Conservation (phyloP, 257 asterid genomes). For the Parsonsia alboflavescens region DNA sequence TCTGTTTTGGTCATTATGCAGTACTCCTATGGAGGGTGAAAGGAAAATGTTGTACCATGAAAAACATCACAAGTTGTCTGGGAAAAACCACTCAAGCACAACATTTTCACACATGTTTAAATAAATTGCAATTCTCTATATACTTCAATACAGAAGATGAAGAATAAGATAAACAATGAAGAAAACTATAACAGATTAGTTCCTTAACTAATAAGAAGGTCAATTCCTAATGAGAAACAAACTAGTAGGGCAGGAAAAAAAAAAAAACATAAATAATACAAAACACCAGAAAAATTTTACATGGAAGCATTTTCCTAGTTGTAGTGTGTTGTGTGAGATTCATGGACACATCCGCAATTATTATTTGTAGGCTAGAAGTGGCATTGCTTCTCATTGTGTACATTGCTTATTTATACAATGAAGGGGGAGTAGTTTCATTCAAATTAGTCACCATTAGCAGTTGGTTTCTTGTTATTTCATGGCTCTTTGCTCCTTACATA, state of each 20-base stretch:
- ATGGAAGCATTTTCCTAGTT: too few relatives aligned
- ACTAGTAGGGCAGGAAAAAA: too few relatives aligned
- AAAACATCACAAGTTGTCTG: not conserved
- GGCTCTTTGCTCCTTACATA: conserved; percentile 96
- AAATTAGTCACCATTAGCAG: conserved; percentile 77
- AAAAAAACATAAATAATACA: too few relatives aligned
- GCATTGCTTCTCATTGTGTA: conserved; percentile 83
- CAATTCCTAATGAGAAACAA: too few relatives aligned
- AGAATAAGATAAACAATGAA: too few relatives aligned
- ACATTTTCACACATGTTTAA: not conserved
- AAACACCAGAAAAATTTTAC: too few relatives aligned
- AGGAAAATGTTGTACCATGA: not conserved
- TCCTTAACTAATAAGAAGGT: too few relatives aligned
- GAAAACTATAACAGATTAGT: too few relatives aligned
- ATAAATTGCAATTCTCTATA: too few relatives aligned
- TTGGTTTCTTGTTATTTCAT: conserved; percentile 95
- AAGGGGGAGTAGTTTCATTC: conserved; percentile 65
- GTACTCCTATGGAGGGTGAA: not conserved
- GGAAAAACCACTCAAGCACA: too few relatives aligned
- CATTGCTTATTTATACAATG: conserved; percentile 73
- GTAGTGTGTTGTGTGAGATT: too few relatives aligned
- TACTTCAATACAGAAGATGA: not conserved
- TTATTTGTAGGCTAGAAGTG: conserved; percentile 98
- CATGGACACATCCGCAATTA: too few relatives aligned
- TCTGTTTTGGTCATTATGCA: not conserved